These are phyloP conservation scores for Teratosphaeria pseudoeucalypti DNA, from an alignment of 2,329 filamentous ascomycete genomes.

Conservation along the genomic window DNA sequence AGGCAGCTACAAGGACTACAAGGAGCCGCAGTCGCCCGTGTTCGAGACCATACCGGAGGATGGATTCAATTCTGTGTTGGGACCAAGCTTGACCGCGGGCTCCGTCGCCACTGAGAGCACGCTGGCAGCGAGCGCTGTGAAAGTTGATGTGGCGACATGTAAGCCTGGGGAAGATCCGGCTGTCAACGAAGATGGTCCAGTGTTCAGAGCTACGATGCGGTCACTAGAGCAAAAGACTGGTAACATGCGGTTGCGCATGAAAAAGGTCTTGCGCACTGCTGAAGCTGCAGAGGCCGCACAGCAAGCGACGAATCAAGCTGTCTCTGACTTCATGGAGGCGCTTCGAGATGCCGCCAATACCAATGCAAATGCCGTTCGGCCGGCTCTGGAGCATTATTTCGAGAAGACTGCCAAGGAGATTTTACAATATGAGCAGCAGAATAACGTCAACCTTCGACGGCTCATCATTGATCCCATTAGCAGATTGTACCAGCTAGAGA, in stretches of 20 bases:
- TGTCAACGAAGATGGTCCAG: conserved; percentile 78
- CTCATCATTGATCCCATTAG: conserved; percentile 90
- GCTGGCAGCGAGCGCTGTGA: conserved; percentile 39
- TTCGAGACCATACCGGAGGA: conserved; percentile 41
- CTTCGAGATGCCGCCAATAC: conserved; percentile 78
- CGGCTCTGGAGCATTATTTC: conserved; percentile 94
- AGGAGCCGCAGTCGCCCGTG: conserved; percentile 36
- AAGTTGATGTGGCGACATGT: conserved; percentile 78
- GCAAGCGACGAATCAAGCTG: conserved; percentile 72
- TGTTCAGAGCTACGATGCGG: conserved; percentile 96
- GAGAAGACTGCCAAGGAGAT: conserved; percentile 94
- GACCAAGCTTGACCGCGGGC: conserved; percentile 27
- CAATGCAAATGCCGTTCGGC: conserved; percentile 93
- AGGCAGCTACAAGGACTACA: conserved; percentile 31
- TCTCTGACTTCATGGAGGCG: conserved; percentile 72
- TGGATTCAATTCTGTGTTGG: conserved; percentile 32
- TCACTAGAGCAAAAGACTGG: conserved; percentile 92
- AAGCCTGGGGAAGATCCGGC: conserved; percentile 78
- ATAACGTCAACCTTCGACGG: conserved; percentile 73
- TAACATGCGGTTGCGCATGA: conserved; percentile 88
- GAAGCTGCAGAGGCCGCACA: conserved; percentile 77
- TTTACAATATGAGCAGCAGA: conserved; percentile 72
- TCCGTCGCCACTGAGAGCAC: conserved; percentile 21
- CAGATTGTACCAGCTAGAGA: conserved; percentile 87
- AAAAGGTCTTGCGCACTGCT: conserved; percentile 89